phyloP scores from a whole-genome alignment of 2,329 filamentous ascomycete species.

The Aspergillus proliferans region DNA sequence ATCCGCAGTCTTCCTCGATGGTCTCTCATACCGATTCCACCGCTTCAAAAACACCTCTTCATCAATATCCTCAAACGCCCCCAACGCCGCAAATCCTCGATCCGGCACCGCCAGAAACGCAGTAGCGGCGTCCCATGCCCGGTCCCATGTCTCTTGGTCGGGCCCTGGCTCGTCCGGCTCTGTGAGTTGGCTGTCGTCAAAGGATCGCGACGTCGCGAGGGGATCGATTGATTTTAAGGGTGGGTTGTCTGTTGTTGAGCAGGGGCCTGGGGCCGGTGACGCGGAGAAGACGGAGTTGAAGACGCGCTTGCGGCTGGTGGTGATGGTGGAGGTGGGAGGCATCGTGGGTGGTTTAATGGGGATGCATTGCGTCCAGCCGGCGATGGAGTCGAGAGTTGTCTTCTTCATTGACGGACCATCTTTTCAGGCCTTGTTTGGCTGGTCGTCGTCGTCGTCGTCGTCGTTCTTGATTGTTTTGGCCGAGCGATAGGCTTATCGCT shows the following conservation, averaged over 20 bases:
- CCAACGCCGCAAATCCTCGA: slow-evolving; percentile 25
- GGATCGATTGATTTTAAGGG: slow-evolving; percentile 7
- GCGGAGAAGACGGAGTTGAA: slow-evolving; percentile 41
- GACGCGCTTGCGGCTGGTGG: slow-evolving; percentile 32
- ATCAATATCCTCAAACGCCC: slow-evolving; percentile 16
- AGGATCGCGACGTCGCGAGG: background rate
- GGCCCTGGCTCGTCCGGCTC: slow-evolving; percentile 9
- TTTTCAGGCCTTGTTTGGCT: background rate
- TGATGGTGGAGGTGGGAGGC: slow-evolving; percentile 19
- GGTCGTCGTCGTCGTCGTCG: background rate
- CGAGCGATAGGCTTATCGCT: background rate
- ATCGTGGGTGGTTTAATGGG: slow-evolving; percentile 13
- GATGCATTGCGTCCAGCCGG: slow-evolving; percentile 10
- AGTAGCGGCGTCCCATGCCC: slow-evolving; percentile 37
- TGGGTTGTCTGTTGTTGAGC: slow-evolving; percentile 22
- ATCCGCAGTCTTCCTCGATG: slow-evolving; percentile 24
- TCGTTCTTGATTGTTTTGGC: background rate
- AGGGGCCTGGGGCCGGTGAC: slow-evolving; percentile 26
- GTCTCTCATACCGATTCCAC: slow-evolving; percentile 25
- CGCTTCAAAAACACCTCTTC: slow-evolving; percentile 22
- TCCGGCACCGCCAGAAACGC: slow-evolving; percentile 35
- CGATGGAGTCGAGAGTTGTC: background rate
- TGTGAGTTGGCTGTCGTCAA: slow-evolving; percentile 4
- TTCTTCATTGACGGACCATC: slow-evolving; percentile 3
- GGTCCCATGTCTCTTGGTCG: slow-evolving; percentile 32